These are phyloP conservation scores for Ascochyta viciae-villosae DNA, from an alignment of 2,329 filamentous ascomycete genomes.

Conservation along the genomic window DNA sequence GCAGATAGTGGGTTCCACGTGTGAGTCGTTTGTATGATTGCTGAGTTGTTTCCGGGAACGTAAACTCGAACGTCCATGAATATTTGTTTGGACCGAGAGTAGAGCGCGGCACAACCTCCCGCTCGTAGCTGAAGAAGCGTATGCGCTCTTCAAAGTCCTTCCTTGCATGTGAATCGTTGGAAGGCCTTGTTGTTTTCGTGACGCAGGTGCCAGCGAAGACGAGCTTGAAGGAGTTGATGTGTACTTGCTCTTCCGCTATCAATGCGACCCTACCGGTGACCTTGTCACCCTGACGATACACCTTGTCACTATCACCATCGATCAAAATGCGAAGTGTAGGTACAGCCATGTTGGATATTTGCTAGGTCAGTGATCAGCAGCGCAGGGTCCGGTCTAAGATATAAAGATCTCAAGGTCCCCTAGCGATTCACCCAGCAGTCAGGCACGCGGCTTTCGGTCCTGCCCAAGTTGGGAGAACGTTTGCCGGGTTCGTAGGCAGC, in stretches of 20 bases:
- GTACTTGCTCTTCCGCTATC: conserved; percentile 34
- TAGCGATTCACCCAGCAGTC: conserved; percentile 24
- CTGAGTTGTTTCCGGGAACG: conserved; percentile 42
- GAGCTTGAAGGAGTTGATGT: conserved; percentile 38
- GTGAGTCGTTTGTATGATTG: conserved; percentile 35
- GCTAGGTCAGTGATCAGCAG: conserved; percentile 24
- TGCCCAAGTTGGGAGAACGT: conserved; percentile 38
- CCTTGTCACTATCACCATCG: conserved; percentile 38
- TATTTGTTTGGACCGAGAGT: conserved; percentile 37
- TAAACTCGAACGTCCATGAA: conserved; percentile 46
- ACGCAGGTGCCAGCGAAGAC: conserved; percentile 42
- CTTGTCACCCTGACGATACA: conserved; percentile 42
- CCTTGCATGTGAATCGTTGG: conserved; percentile 21
- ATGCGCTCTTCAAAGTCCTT: conserved; percentile 39
- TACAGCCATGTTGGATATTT: conserved; percentile 32
- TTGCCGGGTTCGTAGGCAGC: conserved; percentile 33
- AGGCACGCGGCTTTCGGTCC: conserved; percentile 39
- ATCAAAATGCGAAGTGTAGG: conserved; percentile 39
- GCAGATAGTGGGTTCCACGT: conserved; percentile 38
- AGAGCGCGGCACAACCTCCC: conserved; percentile 27
- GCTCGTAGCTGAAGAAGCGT: conserved; percentile 40
- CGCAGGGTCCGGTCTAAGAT: conserved; percentile 39
- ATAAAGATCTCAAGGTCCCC: conserved; percentile 19
- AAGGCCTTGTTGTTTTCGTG: conserved; percentile 42
- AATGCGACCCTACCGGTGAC: conserved; percentile 45